Evolutionary conservation across 805 yeast genomes (phyloP).

Genomic region (Candida pseudoglaebosa): DNA sequence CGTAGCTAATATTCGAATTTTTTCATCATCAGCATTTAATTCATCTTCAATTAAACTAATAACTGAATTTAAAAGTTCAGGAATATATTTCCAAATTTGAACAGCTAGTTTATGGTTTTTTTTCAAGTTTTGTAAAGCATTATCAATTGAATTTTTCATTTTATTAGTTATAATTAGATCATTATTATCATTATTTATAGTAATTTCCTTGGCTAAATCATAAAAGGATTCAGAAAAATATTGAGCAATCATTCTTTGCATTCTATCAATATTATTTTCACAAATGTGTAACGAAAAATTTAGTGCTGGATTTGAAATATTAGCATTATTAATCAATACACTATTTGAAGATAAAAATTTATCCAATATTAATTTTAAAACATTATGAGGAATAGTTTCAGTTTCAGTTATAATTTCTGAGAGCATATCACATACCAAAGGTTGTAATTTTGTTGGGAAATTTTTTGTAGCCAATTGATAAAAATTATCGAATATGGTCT

Average conservation of each 20-base stretch:
- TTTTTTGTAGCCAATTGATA: conserved; percentile 45
- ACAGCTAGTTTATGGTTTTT: conserved; percentile 61
- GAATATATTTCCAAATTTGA: conserved; percentile 73
- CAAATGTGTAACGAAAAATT: conserved; percentile 65
- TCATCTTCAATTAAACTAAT: conserved; percentile 81
- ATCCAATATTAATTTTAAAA: conserved; percentile 61
- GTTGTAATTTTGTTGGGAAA: conserved; percentile 53
- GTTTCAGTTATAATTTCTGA: conserved; percentile 72
- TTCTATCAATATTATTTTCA: conserved; percentile 62
- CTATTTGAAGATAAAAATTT: conserved; percentile 42
- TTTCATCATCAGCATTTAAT: conserved; percentile 63
- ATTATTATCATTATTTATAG: conserved; percentile 14
- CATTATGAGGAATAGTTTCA: conserved; percentile 56
- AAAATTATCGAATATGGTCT: conserved; percentile 54
- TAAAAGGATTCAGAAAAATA: conserved; percentile 74
- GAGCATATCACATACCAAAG: conserved; percentile 64
- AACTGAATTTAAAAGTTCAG: conserved; percentile 68
- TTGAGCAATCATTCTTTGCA: conserved; percentile 73
- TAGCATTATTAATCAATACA: conserved; percentile 11
- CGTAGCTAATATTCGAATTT: conserved; percentile 64
- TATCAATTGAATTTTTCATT: conserved; percentile 14
- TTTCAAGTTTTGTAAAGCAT: conserved; percentile 41
- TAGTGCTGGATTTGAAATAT: conserved; percentile 54
- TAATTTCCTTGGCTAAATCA: conserved; percentile 35
- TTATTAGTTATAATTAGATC: conserved; percentile 5